Base-by-base conservation (phyloP, 345 rosid genomes). In the Brassica nigra region DNA sequence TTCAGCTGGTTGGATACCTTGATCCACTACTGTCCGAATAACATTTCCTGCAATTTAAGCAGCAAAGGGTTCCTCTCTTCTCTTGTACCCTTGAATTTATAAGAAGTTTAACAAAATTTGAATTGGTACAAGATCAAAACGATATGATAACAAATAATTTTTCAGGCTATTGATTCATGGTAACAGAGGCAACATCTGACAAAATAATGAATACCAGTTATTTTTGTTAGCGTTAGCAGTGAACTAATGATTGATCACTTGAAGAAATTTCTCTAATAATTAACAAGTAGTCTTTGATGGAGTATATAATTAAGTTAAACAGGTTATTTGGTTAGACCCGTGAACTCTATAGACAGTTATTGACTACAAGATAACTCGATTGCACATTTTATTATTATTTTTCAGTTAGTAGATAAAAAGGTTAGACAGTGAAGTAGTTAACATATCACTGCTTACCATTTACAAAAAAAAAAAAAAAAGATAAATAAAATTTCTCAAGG, bases 261-360 rank as follows among this genome's bases (percentile, higher is more conserved):
- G 31, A 31, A 30, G 8, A 30, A 30, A 33, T 31, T n/a, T 59
- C 54, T 75, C 28, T 65, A 34, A 9, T 8, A 34, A 23, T 23
- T 23, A 23, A 4, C 20, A 58, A 44, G 27, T 42, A 15, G 66
- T 54, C 47, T 64, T 71, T 29, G 47, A 55, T 54, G 31, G 62
- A 68, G 6, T 47, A 70, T 42, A 23, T 23, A 23, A 23, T 23
- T 1, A 55, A 5, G 34, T 29, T 12, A 14, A 76, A 69, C 70
- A 39, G 36, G 76, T 78, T 71, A 71, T 71, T 36, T 11, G 47
- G 66, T 71, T 64, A 71, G 72, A 78, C 72, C 67, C 27, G 71
- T 4, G n/a, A 12, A 44, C 6, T 1, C 4, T 44, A 4, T 11
- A 44, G n/a, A 44, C 52, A 44, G 15, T 44, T 44, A 39, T 39